phyloP scores from a whole-genome alignment of 192 early-diverging fungal species.

The Entomortierella parvispora region DNA sequence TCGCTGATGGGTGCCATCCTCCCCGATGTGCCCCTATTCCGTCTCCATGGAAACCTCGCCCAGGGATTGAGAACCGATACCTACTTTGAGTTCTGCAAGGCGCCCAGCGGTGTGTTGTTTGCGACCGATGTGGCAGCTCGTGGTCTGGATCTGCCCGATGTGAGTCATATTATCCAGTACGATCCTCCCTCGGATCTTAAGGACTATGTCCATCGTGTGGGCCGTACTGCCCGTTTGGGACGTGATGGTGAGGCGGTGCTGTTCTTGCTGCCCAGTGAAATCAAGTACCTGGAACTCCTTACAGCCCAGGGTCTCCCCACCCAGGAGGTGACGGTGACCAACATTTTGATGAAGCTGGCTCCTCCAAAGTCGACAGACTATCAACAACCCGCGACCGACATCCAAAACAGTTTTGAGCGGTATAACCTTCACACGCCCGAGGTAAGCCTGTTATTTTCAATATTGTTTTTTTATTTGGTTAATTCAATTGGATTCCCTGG shows the following conservation, averaged over 20 bases:
- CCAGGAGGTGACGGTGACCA: conserved; percentile 64
- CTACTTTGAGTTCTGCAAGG: conserved; percentile 75
- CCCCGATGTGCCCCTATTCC: conserved; percentile 75
- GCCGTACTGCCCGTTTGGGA: conserved; percentile 96
- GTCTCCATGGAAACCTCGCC: conserved; percentile 90
- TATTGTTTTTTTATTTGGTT: background rate
- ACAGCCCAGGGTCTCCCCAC: conserved; percentile 69
- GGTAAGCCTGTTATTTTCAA: conserved; percentile 54
- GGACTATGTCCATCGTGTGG: conserved; percentile 97
- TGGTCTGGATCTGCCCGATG: conserved; percentile 96
- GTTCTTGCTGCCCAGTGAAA: conserved; percentile 93
- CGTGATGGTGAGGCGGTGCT: conserved; percentile 85
- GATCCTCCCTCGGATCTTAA: conserved; percentile 94
- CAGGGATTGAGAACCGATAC: conserved; percentile 83
- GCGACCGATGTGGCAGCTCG: conserved; percentile 98
- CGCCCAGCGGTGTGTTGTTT: conserved; percentile 80
- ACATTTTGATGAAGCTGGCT: conserved; percentile 65
- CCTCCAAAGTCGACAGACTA: conserved; percentile 64
- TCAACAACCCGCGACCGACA: conserved; percentile 59
- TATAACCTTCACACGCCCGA: conserved; percentile 70
- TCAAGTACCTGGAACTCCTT: conserved; percentile 74
- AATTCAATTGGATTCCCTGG: no score
- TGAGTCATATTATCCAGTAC: conserved; percentile 92
- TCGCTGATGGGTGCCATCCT: conserved; percentile 68
- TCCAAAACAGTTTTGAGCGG: conserved; percentile 73